phyloP scores from a whole-genome alignment of 441 rosid genomes.

The Populus hybrid region DNA sequence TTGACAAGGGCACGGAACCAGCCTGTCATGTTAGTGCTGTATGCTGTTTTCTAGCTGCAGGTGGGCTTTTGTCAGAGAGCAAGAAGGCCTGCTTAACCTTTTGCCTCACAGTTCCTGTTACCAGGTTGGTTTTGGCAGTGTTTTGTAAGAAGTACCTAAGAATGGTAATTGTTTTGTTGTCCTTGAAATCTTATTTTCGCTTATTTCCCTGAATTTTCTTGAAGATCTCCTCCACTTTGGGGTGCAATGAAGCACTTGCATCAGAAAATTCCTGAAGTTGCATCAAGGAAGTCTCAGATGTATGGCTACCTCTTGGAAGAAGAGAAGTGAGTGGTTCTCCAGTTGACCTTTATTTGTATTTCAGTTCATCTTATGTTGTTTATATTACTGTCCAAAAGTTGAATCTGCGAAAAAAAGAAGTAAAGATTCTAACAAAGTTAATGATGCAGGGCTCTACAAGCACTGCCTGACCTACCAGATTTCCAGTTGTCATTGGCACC shows the following conservation, averaged over 20 bases:
- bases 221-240: conserved; percentile 81
- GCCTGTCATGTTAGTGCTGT: conserved; percentile 59
- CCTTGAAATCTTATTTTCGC: neutral
- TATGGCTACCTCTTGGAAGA: conserved; percentile 82
- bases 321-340: conserved; percentile 62
- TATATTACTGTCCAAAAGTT: neutral
- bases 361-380: neutral
- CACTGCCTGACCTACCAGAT: conserved; percentile 79
- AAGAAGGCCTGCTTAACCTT: conserved; percentile 85
- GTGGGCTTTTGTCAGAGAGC: conserved; percentile 68
- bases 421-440: conserved; percentile 7
- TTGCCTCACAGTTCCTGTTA: conserved; percentile 67
- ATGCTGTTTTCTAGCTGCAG: conserved; percentile 86
- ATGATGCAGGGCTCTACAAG: conserved; percentile 58
- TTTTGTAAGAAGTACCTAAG: neutral
- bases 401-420: neutral
- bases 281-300: conserved; percentile 69
- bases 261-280: conserved; percentile 87
- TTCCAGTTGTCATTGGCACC: conserved; percentile 79
- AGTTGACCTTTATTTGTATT: neutral
- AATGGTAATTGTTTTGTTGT: neutral
- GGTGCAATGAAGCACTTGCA: conserved; percentile 78
- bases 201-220: neutral
- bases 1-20: conserved; percentile 82
- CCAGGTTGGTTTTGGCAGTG: conserved; percentile 46